A percentile compares a stretch with the other conserved stretches of the same genome.
phyloP scores from a whole-genome alignment of 495 filamentous ascomycete genomes.

The Penicillium simplicissimum region DNA sequence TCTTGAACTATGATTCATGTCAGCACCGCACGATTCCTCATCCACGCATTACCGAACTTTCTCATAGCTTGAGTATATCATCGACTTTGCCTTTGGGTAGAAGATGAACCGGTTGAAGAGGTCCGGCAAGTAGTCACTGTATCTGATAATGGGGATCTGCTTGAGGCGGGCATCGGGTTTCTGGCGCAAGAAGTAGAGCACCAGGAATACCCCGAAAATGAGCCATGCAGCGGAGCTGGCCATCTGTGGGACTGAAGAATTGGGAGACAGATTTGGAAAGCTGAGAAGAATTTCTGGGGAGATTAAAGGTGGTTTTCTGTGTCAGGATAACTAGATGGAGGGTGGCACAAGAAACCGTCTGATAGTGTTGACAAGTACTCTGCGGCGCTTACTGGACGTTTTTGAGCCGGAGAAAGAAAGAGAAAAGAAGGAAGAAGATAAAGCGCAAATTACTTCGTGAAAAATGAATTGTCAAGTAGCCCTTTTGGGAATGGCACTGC shows the following conservation, averaged over 20 bases:
- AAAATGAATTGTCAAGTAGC: not conserved
- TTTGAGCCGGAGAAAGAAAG: not conserved
- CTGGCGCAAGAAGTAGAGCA: conserved; percentile 12
- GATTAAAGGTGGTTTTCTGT: conserved; percentile 3
- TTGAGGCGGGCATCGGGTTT: conserved; percentile 13
- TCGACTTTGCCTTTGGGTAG: conserved; percentile 21
- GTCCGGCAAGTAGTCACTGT: conserved; percentile 24
- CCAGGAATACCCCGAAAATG: conserved; percentile 14
- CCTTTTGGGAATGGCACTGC: not conserved
- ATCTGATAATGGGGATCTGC: conserved; percentile 32
- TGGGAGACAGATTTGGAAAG: not conserved
- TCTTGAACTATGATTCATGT: conserved; percentile 25
- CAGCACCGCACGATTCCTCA: not conserved
- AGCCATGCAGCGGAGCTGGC: conserved; percentile 11
- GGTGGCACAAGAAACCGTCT: conserved; percentile 25
- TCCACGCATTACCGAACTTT: conserved; percentile 17
- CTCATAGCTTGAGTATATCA: conserved; percentile 32
- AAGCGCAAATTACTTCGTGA: not conserved
- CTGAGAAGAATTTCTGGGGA: not conserved
- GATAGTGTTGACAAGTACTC: conserved; percentile 15
- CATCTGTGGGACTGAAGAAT: conserved; percentile 6
- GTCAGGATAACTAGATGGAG: conserved; percentile 13
- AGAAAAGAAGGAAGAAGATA: not conserved
- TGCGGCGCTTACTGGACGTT: not conserved
- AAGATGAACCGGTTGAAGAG: conserved; percentile 34